Conservation (phyloP, 1,284 basidiomycete species). For the Cryptococcus sp. region DNA sequence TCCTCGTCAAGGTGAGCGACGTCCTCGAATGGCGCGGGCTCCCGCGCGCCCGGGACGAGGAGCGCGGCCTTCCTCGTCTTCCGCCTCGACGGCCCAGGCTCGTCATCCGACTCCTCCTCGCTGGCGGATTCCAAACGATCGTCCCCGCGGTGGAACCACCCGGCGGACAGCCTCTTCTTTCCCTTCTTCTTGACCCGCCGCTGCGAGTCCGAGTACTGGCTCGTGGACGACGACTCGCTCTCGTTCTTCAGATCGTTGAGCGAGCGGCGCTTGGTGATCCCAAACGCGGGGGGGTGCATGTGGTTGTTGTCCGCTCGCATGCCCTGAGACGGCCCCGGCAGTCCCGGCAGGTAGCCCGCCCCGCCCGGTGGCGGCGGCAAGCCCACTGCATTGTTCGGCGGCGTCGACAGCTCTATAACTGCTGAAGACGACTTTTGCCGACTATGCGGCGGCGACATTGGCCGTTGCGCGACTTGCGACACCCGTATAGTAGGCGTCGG, state of each 20-base stretch:
- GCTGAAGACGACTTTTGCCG: conserved; percentile 31
- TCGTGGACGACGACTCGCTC: conserved; percentile 21
- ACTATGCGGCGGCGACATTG: conserved; percentile 22
- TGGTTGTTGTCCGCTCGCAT: conserved; percentile 27
- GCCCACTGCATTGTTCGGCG: conserved; percentile 13
- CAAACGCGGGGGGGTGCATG: conserved; percentile 29
- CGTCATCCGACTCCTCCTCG: conserved; percentile 35
- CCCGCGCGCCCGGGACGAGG: conserved; percentile 1
- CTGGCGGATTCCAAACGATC: conserved; percentile 1
- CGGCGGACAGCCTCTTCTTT: conserved; percentile 17
- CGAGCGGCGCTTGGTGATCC: conserved; percentile 37
- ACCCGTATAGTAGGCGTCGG: conserved; percentile 25
- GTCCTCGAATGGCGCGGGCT: conserved; percentile 23
- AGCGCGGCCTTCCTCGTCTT: conserved; percentile 9
- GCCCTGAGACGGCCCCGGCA: conserved; percentile 11
- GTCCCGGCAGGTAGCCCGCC: not conserved
- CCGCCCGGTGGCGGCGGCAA: conserved; percentile 9
- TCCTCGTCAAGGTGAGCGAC: not conserved
- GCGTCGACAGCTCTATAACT: conserved; percentile 25
- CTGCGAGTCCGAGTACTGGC: conserved; percentile 18
- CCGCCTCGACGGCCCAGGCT: conserved; percentile 32
- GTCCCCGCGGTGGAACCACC: conserved; percentile 19
- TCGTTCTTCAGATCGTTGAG: conserved; percentile 38
- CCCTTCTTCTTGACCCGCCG: conserved; percentile 1
- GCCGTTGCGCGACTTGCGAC: conserved; percentile 16